Evolutionary conservation across 805 yeast species (phyloP).

Genomic region (Kluyveromyces starmeri): DNA sequence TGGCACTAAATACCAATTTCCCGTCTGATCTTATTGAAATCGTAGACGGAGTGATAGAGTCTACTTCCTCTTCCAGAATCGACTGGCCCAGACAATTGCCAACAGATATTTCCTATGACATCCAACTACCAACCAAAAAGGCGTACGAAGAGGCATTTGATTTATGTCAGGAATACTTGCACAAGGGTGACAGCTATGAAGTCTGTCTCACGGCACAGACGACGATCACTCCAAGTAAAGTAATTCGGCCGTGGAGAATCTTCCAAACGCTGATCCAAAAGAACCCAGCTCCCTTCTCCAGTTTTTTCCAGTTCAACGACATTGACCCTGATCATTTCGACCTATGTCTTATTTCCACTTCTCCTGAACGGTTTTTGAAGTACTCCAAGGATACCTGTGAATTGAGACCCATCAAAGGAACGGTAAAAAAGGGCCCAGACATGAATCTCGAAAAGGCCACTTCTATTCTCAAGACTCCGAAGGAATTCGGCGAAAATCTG

Average conservation of each 20-base stretch:
- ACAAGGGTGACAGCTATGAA: conserved; percentile 86
- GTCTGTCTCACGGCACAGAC: conserved; percentile 81
- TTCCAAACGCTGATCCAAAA: conserved; percentile 60
- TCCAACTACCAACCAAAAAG: conserved; percentile 42
- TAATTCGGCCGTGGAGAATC: conserved; percentile 61
- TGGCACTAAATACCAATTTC: conserved; percentile 40
- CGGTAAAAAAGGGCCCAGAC: conserved; percentile 59
- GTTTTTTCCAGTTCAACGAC: conserved; percentile 55
- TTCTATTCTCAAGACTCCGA: conserved; percentile 63
- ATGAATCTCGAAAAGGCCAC: conserved; percentile 54
- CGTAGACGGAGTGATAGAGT: conserved; percentile 7
- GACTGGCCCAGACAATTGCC: conserved; percentile 16
- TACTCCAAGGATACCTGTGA: conserved; percentile 66
- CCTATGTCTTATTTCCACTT: conserved; percentile 61
- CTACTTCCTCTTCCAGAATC: conserved; percentile 6
- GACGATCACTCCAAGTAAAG: conserved; percentile 41
- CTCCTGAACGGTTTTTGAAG: conserved; percentile 87
- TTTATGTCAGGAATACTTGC: conserved; percentile 57
- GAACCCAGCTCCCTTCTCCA: conserved; percentile 92
- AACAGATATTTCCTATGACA: conserved; percentile 19
- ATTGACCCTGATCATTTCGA: conserved; percentile 31
- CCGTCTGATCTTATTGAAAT: conserved; percentile 11
- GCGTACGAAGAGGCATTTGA: conserved; percentile 48
- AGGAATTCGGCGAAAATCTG: conserved; percentile 90
- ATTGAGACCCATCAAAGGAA: conserved; percentile 92